Base-by-base conservation (phyloP, 1,284 basidiomycete species). In the Thecaphora thlaspeos region DNA sequence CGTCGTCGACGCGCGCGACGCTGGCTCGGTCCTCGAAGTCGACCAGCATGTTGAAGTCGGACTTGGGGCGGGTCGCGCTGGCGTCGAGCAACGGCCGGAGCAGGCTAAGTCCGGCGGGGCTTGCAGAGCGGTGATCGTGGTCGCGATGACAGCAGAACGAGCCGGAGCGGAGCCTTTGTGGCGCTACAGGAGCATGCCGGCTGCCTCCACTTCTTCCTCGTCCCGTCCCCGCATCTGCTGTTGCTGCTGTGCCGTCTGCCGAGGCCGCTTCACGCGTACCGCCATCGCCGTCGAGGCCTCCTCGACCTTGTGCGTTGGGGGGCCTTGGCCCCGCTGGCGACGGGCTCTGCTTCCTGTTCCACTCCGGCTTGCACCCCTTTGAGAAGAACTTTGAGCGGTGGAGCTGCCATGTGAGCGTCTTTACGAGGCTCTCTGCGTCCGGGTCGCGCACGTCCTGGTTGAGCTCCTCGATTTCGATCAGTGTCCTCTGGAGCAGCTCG, bases 41-140 rank as follows among this genome's bases (percentile, higher is more conserved):
- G 8, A 63, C 54, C 41, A 67, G 30, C 51, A 65, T 51, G 49
- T 60, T 65, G 14, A 58, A 59, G 39, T 63, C 55, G 11, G 32
- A 34, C 12, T 34, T 34, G 5, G 32, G 17, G 7, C 32, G 32
- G 32, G 32, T 14, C 11, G 12, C 32, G 32, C 32, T 14, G 12
- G 32, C 32, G 32, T 34, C 32, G 7, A 34, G 32, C 32, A 15
- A 34, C 10, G 32, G 32, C 39, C n/a, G n/a, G n/a, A n/a, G n/a
- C n/a, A n/a, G n/a, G n/a, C n/a, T n/a, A n/a, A n/a, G n/a, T n/a
- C n/a, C n/a, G n/a, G n/a, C n/a, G n/a, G n/a, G n/a, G n/a, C n/a
- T n/a, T n/a, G n/a, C n/a, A n/a, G n/a, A n/a, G n/a, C n/a, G n/a
- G n/a, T n/a, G n/a, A n/a, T n/a, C n/a, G n/a, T n/a, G n/a, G n/a